Conservation (phyloP, 768 basidiomycete genomes). For the Nidularia pulvinata region DNA sequence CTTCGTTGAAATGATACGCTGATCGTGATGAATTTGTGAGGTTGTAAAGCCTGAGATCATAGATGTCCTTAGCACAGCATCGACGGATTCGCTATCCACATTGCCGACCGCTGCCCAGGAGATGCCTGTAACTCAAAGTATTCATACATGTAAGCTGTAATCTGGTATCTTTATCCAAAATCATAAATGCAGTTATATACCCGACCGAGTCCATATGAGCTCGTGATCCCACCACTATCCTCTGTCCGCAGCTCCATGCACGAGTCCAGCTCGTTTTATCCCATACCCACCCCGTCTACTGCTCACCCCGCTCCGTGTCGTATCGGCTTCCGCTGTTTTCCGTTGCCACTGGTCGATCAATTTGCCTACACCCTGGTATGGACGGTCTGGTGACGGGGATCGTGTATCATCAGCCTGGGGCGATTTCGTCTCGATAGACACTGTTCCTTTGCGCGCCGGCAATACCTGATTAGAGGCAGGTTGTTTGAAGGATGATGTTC, state of each 20-base stretch:
- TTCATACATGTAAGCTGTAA: too few species aligned
- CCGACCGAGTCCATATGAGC: too few species aligned
- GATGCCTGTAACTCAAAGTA: too few species aligned
- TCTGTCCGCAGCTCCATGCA: constrained; percentile 16
- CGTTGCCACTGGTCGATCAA: constrained; percentile 90
- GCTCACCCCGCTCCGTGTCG: constrained; percentile 21
- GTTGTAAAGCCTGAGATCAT: too few species aligned
- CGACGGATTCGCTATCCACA: too few species aligned
- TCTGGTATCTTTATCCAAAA: too few species aligned
- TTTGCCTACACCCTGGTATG: constrained; percentile 82
- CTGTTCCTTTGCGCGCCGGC: neutral
- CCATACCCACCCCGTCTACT: constrained; percentile 33
- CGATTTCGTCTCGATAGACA: constrained; percentile 8
- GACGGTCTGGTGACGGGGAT: constrained; percentile 72
- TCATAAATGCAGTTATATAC: too few species aligned
- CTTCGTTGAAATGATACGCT: too few species aligned
- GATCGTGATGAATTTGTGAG: too few species aligned
- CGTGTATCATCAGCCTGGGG: constrained; percentile 17
- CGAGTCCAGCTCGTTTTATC: constrained; percentile 36
- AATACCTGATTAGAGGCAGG: neutral
- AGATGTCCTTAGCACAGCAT: too few species aligned
- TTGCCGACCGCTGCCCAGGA: too few species aligned
- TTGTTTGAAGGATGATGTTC: neutral
- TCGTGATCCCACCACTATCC: too few species aligned
- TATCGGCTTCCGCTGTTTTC: constrained; percentile 64